Evolutionary conservation across 2,329 filamentous ascomycete species (phyloP), one percentile per base, ranked within the genome.

Genomic region (Colletotrichum musae): DNA sequence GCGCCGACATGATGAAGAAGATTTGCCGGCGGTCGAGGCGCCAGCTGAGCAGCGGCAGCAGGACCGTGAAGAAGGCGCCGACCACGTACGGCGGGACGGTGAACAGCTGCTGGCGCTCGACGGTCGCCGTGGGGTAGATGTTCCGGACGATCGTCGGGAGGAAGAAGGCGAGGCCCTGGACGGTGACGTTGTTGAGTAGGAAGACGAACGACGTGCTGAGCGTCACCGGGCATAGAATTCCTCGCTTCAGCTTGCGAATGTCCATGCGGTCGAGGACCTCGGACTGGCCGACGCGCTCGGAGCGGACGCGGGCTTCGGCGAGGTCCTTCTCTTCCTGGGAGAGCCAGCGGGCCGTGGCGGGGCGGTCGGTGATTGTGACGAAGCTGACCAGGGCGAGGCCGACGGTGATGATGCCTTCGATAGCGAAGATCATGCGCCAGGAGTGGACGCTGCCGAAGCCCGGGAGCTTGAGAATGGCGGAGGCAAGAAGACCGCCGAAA

Each of bases 361-460:
- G 91, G 0, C 90, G 85, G 76, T 93, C 91, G 1, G 91, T 92
- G 13, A 93, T 78, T 0, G 88, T 90, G 71, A 91, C 70, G 76
- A 91, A 91, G 13, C 83, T 77, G 39, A 93, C 81, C 2, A 92
- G 13, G 0, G 85, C 81, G 0, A 93, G 76, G 1, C 82, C 81
- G 69, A 77, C 73, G 2, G 82, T 83, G 72, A 92, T 87, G 73
- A 92, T 88, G 21, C 91, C 91, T 75, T 93, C 91, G n/a, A 93
- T 88, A 4, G 85, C 86, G 63, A 93, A 93, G 59, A 93, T 92
- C 90, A 92, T 92, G 7, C 90, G 82, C 91, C 91, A 93, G 5
- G 78, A 80, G 26, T 80, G 81, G 0, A 92, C 78, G 4, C 81
- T 76, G 6, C 89, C 91, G 62, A 92, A 86, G 54, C 81, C 76